phyloP scores from a whole-genome alignment of 2,329 filamentous ascomycete genomes.

The Onygena corvina region DNA sequence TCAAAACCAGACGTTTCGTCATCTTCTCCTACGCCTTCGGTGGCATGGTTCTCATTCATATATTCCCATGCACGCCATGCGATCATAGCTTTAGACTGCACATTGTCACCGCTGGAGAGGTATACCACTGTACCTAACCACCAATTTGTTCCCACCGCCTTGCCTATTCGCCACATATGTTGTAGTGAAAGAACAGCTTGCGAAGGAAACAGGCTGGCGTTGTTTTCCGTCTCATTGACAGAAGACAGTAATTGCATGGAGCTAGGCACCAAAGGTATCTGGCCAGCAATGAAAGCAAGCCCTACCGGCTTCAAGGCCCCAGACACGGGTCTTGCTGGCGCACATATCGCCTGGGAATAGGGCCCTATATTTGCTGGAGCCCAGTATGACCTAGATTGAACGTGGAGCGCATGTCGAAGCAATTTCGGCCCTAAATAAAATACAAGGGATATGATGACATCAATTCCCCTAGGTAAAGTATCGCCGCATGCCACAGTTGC shows the following conservation, averaged over 20 bases:
- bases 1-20: constrained; percentile 32
- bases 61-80: constrained; percentile 38
- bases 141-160: constrained; percentile 57
- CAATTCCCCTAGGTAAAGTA: constrained; percentile 46
- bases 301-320: constrained; percentile 16
- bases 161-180: constrained; percentile 74
- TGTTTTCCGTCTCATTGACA: constrained; percentile 10
- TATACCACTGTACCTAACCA: constrained; percentile 70
- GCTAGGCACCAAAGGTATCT: constrained; percentile 75
- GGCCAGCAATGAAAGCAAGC: constrained; percentile 63
- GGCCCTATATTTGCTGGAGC: constrained; percentile 95
- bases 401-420: constrained; percentile 54
- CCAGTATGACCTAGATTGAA: constrained; percentile 93
- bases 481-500: constrained; percentile 71
- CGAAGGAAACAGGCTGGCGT: constrained; percentile 36
- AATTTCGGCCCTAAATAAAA: constrained; percentile 29
- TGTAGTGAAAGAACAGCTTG: constrained; percentile 67
- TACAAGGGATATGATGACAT: constrained; percentile 49
- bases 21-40: constrained; percentile 14
- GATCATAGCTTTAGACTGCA: constrained; percentile 26
- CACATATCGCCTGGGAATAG: constrained; percentile 75
- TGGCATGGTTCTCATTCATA: constrained; percentile 21
- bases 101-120: constrained; percentile 40
- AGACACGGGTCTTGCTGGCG: constrained; percentile 31
- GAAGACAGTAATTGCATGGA: constrained; percentile 49